A percentile compares a stretch with the other conserved stretches of the same genome.
Evolutionary conservation across 768 basidiomycete genomes (phyloP).

Genomic region (Lactarius sanguifluus): DNA sequence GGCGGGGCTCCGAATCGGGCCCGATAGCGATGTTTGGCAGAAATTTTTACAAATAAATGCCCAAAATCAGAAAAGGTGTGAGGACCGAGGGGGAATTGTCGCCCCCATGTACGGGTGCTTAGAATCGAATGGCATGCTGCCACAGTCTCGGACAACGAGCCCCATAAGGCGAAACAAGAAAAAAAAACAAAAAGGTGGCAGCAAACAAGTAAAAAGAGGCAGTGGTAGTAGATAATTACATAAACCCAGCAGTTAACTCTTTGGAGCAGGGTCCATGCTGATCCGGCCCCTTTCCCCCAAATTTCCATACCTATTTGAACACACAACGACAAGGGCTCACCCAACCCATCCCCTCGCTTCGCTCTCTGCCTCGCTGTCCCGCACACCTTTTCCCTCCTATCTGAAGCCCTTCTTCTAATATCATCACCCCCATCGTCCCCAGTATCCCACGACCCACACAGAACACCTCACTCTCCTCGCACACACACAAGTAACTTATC

Average conservation of each 20-base stretch:
- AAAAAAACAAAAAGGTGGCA: neutral
- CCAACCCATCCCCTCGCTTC: constrained; percentile 1
- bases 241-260: too few relatives aligned
- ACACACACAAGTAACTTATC: constrained; percentile 8
- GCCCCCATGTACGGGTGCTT: neutral
- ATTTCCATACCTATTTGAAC: constrained; percentile 8
- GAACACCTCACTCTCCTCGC: neutral
- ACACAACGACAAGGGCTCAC: neutral
- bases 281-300: constrained; percentile 16
- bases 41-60: neutral
- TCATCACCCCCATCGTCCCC: neutral
- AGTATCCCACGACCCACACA: constrained; percentile 1
- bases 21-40: neutral
- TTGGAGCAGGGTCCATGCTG: constrained; percentile 5
- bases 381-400: neutral
- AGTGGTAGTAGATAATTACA: neutral
- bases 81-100: neutral
- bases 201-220: neutral
- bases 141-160: neutral
- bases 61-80: neutral
- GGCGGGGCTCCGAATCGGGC: constrained; percentile 6
- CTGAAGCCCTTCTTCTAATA: neutral
- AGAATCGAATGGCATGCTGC: too few relatives aligned
- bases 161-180: neutral
- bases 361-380: constrained; percentile 1